Conservation (phyloP, 2,329 filamentous ascomycete genomes). For the Aspergillus quadrilineatus region DNA sequence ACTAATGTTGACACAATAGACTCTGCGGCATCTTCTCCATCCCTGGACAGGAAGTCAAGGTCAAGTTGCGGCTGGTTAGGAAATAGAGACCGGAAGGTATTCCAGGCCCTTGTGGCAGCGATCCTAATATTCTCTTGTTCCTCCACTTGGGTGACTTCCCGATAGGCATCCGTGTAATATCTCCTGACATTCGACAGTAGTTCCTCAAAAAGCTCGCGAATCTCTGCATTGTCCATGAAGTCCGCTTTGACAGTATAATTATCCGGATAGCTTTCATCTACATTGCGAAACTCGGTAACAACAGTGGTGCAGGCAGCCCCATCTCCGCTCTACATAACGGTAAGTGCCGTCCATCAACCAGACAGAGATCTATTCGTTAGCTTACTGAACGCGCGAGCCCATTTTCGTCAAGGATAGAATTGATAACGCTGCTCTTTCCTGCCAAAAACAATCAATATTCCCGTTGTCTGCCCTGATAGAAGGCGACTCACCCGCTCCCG, state of each 20-base stretch:
- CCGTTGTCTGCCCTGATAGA: too few species aligned
- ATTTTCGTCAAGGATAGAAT: conserved; percentile 10
- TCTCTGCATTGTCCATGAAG: conserved; percentile 8
- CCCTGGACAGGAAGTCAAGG: too few species aligned
- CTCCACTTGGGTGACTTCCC: conserved; percentile 7
- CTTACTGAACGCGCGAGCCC: conserved; percentile 11
- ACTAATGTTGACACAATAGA: conserved; percentile 6
- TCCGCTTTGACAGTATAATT: conserved; percentile 12
- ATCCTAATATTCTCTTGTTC: conserved; percentile 1
- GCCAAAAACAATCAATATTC: background rate
- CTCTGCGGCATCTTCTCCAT: conserved; percentile 10
- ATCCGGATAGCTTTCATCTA: conserved; percentile 1
- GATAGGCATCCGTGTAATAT: background rate
- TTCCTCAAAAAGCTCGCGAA: conserved; percentile 7
- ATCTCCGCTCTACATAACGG: conserved; percentile 6
- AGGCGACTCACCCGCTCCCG: conserved; percentile 1
- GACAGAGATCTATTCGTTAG: background rate
- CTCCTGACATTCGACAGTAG: background rate
- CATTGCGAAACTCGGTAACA: conserved; percentile 13
- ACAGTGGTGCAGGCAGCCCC: conserved; percentile 13
- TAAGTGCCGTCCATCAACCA: background rate
- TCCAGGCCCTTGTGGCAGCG: conserved; percentile 12
- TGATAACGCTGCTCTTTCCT: conserved; percentile 11
- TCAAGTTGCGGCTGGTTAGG: background rate
- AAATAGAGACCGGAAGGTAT: conserved; percentile 21